Evolutionary conservation across 2,329 filamentous ascomycete genomes (phyloP).

Genomic region (Beauveria pseudobassiana): DNA sequence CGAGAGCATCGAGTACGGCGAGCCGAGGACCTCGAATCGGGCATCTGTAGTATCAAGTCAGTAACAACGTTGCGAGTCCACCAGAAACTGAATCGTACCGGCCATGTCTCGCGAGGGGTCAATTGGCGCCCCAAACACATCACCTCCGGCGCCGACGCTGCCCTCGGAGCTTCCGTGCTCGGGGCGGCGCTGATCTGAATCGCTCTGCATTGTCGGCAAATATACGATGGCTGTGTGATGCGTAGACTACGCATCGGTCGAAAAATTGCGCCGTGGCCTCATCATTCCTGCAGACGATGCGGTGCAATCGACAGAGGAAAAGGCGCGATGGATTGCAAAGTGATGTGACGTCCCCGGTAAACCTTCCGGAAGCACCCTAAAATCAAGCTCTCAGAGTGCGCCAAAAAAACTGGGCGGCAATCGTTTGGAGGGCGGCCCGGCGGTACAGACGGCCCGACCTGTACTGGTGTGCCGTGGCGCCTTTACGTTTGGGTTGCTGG

Average conservation of each 20-base stretch:
- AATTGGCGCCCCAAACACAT: slow-evolving; percentile 47
- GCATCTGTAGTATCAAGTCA: slow-evolving; percentile 57
- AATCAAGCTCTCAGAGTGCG: background rate
- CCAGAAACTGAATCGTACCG: slow-evolving; percentile 29
- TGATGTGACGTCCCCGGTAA: slow-evolving; percentile 2
- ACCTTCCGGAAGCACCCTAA: slow-evolving; percentile 7
- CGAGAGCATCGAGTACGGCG: slow-evolving; percentile 87
- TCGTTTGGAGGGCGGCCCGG: slow-evolving; percentile 4
- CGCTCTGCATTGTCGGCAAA: slow-evolving; percentile 49
- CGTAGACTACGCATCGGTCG: slow-evolving; percentile 27
- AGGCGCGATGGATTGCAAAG: background rate
- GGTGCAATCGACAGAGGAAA: background rate
- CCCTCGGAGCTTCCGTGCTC: slow-evolving; percentile 44
- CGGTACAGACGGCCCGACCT: slow-evolving; percentile 6
- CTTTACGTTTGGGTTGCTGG: slow-evolving; percentile 2
- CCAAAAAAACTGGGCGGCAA: background rate
- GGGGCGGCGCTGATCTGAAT: slow-evolving; percentile 58
- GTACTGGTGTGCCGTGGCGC: background rate
- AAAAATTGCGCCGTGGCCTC: slow-evolving; percentile 35
- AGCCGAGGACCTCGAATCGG: slow-evolving; percentile 85
- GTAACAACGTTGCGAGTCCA: background rate
- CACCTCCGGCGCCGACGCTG: slow-evolving; percentile 29
- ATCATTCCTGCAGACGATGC: slow-evolving; percentile 17
- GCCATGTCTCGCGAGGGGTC: slow-evolving; percentile 40
- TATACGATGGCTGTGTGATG: slow-evolving; percentile 25